These are phyloP conservation scores for Mucor indicus DNA, from an alignment of 371 early-diverging fungal species.

Conservation along the genomic window DNA sequence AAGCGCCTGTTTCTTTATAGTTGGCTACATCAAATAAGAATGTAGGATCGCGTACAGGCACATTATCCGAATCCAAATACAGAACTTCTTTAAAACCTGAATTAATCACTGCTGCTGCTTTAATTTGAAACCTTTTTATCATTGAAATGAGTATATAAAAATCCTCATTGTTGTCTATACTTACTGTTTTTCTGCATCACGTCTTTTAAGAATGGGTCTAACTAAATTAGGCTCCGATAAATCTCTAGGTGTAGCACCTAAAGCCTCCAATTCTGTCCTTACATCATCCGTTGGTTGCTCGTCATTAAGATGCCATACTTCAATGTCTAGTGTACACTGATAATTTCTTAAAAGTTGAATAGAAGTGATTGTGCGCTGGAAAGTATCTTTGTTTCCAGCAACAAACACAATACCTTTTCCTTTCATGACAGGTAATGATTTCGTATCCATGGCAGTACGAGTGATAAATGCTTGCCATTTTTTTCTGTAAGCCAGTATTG, in stretches of 20 bases:
- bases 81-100: conserved; percentile 42
- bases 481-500: too few relatives aligned
- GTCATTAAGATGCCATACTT: conserved; percentile 37
- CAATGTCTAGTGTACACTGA: conserved; percentile 25
- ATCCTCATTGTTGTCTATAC: conserved; percentile 1
- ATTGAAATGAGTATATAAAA: not conserved
- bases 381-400: conserved; percentile 38
- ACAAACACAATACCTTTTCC: conserved; percentile 33
- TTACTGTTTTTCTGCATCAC: conserved; percentile 31
- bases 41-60: conserved; percentile 40
- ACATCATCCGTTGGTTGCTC: too few relatives aligned
- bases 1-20: conserved; percentile 36
- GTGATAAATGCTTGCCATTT: too few relatives aligned
- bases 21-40: conserved; percentile 37
- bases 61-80: conserved; percentile 52
- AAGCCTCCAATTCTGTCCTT: too few relatives aligned
- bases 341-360: conserved; percentile 22
- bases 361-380: conserved; percentile 26
- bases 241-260: too few relatives aligned
- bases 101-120: conserved; percentile 48
- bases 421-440: not conserved
- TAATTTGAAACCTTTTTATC: conserved; percentile 38
- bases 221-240: conserved; percentile 19
- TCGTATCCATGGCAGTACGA: too few relatives aligned
- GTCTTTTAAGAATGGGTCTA: conserved; percentile 18